phyloP scores from a whole-genome alignment of 2,329 filamentous ascomycete species.

The Apiospora marii region DNA sequence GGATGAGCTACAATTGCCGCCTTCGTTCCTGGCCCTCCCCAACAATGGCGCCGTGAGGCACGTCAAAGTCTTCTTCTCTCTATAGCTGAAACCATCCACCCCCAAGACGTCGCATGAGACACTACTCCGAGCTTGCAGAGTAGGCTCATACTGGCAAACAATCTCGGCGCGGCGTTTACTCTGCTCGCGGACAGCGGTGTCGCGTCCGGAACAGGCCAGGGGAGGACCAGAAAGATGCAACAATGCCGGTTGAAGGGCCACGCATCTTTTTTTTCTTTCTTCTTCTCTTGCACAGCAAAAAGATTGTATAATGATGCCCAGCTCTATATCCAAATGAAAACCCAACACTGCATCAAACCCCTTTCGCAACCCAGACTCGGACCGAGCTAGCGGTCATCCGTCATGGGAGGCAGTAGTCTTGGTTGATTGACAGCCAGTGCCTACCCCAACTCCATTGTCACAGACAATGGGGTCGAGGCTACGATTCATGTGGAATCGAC shows the following conservation, averaged over 20 bases:
- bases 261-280: constrained; percentile 30
- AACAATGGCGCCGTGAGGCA: constrained; percentile 18
- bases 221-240: constrained; percentile 34
- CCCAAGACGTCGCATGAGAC: neutral
- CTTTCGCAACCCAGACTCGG: constrained; percentile 32
- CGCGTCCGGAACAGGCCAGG: constrained; percentile 29
- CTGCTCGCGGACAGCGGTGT: constrained; percentile 32
- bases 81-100: constrained; percentile 19
- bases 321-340: constrained; percentile 40
- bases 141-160: neutral
- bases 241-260: constrained; percentile 40
- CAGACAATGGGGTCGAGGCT: constrained; percentile 37
- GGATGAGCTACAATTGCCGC: constrained; percentile 29
- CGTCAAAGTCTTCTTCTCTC: constrained; percentile 23
- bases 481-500: constrained; percentile 39
- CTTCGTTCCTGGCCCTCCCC: constrained; percentile 21
- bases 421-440: constrained; percentile 42
- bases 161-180: constrained; percentile 43
- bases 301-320: constrained; percentile 39
- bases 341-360: constrained; percentile 38
- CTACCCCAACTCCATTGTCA: constrained; percentile 39
- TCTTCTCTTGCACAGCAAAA: constrained; percentile 37
- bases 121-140: constrained; percentile 25
- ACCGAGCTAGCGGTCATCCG: constrained; percentile 40
- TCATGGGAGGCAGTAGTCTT: constrained; percentile 33